phyloP scores from a whole-genome alignment of 768 basidiomycete genomes.

The Tulasnella sp. region DNA sequence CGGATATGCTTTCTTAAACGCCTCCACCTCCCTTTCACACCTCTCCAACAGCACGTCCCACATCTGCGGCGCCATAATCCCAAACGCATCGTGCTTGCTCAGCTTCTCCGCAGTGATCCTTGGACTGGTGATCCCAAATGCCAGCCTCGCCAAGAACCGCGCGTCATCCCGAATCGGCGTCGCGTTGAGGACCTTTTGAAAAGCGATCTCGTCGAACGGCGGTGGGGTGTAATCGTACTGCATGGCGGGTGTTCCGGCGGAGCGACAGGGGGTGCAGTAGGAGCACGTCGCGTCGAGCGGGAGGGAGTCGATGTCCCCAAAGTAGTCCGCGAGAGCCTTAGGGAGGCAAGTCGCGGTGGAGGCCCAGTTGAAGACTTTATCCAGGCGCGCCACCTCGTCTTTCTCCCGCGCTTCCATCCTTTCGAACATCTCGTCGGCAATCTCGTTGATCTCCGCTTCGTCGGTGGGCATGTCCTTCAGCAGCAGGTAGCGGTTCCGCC shows the following conservation, averaged over 20 bases:
- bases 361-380: constrained; percentile 30
- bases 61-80: constrained; percentile 32
- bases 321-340: constrained; percentile 30
- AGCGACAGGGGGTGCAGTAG: constrained; percentile 34
- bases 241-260: constrained; percentile 23
- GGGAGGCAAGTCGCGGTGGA: constrained; percentile 30
- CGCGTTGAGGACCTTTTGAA: constrained; percentile 31
- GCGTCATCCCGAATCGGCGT: constrained; percentile 39
- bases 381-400: constrained; percentile 31
- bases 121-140: constrained; percentile 39
- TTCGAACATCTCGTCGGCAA: constrained; percentile 27
- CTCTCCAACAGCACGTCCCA: constrained; percentile 31
- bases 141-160: constrained; percentile 38
- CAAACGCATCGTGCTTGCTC: constrained; percentile 33
- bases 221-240: constrained; percentile 21
- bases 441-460: constrained; percentile 24
- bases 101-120: constrained; percentile 34
- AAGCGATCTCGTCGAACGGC: constrained; percentile 23
- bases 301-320: constrained; percentile 33
- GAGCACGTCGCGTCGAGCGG: constrained; percentile 30
- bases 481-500: constrained; percentile 30
- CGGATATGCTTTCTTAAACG: neutral
- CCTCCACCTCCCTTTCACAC: constrained; percentile 22
- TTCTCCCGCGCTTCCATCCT: constrained; percentile 34
- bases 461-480: constrained; percentile 28